Evolutionary conservation across 75 land plant genomes (phyloP).

Genomic region (Larix kaempferi): DNA sequence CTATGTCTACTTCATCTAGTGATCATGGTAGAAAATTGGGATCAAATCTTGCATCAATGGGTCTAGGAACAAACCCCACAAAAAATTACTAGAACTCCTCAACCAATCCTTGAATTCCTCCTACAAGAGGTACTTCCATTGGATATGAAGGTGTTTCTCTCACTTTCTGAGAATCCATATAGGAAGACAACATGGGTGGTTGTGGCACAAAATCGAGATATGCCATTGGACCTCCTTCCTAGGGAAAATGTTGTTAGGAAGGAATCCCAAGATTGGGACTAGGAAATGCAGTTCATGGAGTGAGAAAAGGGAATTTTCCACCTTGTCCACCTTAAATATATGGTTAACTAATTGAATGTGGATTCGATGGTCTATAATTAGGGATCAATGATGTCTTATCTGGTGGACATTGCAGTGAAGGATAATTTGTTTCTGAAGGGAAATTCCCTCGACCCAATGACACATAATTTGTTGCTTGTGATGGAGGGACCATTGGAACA

Average conservation of each 20-base stretch:
- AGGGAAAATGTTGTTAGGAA: background rate
- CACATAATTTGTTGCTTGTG: slow-evolving; percentile 11
- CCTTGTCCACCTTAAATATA: slow-evolving; percentile 10
- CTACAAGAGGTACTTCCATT: slow-evolving; percentile 12
- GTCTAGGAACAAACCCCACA: slow-evolving; percentile 22
- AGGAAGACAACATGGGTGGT: slow-evolving; percentile 18
- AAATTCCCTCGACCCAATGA: slow-evolving; percentile 13
- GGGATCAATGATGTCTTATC: background rate
- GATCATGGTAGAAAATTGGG: slow-evolving; percentile 29
- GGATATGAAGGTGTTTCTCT: slow-evolving; percentile 12
- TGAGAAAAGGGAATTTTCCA: background rate
- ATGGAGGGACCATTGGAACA: slow-evolving; percentile 47
- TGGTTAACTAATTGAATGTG: slow-evolving; percentile 14
- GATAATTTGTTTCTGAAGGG: slow-evolving; percentile 14
- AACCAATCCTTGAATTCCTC: slow-evolving; percentile 19
- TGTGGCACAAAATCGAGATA: slow-evolving; percentile 9
- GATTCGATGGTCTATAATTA: slow-evolving; percentile 13
- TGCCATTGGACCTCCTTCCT: slow-evolving; percentile 23
- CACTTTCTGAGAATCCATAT: slow-evolving; percentile 4
- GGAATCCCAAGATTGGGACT: slow-evolving; percentile 9
- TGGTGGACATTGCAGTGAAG: slow-evolving; percentile 11
- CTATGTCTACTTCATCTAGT: slow-evolving; percentile 2
- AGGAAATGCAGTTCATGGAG: slow-evolving; percentile 16
- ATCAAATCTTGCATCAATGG: slow-evolving; percentile 26
- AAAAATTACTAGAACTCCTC: slow-evolving; percentile 42